phyloP scores from a whole-genome alignment of 306 rosid genomes.

The Lagenaria siceraria region DNA sequence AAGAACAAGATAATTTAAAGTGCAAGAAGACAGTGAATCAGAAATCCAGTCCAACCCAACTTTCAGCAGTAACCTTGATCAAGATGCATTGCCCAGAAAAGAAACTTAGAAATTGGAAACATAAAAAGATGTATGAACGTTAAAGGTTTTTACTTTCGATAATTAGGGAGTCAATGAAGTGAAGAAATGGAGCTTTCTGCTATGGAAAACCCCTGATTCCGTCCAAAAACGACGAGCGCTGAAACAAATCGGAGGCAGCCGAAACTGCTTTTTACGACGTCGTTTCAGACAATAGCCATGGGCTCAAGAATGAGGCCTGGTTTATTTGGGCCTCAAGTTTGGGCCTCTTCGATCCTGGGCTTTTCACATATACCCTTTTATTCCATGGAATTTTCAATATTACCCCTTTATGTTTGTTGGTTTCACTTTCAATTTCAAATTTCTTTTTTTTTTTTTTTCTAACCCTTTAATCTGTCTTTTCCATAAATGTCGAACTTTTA shows the following conservation, averaged over 20 bases:
- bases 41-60: neutral
- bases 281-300: neutral
- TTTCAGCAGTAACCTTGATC: neutral
- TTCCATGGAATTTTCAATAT: neutral
- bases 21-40: neutral
- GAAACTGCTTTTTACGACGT: neutral
- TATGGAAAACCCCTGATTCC: neutral
- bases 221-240: neutral
- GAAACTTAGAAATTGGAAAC: neutral
- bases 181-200: neutral
- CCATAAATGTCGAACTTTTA: no score
- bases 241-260: neutral
- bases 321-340: neutral
- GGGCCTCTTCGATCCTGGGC: neutral
- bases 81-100: neutral
- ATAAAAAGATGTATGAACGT: neutral
- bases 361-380: neutral
- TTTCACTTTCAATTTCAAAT: no score
- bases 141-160: neutral
- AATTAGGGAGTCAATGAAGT: neutral
- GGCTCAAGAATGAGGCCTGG: neutral
- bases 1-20: neutral
- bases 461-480: no score
- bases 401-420: no score
- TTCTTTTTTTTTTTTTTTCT: no score